Evolutionary conservation across 2,329 filamentous ascomycete species (phyloP).

Genomic region (Colletotrichum godetiae): DNA sequence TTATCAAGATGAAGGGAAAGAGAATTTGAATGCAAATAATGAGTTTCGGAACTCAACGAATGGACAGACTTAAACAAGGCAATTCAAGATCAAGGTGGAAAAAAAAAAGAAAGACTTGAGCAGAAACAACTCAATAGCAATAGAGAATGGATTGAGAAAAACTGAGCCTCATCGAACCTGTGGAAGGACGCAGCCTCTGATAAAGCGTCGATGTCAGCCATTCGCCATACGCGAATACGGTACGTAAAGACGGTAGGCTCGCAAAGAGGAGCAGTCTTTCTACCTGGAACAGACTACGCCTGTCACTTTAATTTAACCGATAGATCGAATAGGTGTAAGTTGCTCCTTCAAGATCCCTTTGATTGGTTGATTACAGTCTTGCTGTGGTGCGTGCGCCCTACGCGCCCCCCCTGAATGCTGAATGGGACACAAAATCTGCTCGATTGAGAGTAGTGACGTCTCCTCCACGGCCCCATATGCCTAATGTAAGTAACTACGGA

Average conservation of each 20-base stretch:
- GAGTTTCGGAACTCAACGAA: conserved; percentile 23
- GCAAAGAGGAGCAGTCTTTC: not conserved
- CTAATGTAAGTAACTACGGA: not conserved
- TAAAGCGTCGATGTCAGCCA: not conserved
- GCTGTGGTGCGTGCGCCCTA: conserved; percentile 8
- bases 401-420: not conserved
- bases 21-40: not conserved
- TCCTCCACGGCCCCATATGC: not conserved
- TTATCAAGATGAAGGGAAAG: not conserved
- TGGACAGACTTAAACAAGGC: not conserved
- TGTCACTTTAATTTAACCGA: conserved; percentile 15
- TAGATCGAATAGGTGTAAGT: not conserved
- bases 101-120: not conserved
- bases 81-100: not conserved
- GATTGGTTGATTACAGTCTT: not conserved
- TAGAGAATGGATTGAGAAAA: not conserved
- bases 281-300: conserved; percentile 17
- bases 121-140: not conserved
- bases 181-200: not conserved
- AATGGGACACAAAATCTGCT: not conserved
- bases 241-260: not conserved
- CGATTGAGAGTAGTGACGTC: not conserved
- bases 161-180: not conserved
- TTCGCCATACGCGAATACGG: not conserved
- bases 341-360: not conserved